Percentiles rank a stretch among this genome's conserved stretches.
These are phyloP conservation scores for Rhytidhysteron rufulum DNA, from an alignment of 2,329 filamentous ascomycete species.

Conservation along the genomic window DNA sequence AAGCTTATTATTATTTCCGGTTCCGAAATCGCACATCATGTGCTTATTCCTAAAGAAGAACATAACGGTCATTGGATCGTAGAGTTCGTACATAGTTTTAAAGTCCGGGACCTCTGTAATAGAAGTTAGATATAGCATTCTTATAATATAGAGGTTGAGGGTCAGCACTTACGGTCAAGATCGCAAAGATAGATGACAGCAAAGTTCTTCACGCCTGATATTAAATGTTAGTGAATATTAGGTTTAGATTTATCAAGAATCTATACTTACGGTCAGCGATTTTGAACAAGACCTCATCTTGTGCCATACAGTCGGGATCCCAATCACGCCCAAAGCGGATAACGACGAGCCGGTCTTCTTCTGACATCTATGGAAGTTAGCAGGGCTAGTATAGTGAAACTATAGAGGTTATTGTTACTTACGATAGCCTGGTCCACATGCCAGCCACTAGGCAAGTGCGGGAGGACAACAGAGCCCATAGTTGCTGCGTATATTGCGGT, in stretches of 20 bases:
- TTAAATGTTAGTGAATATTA: constrained; percentile 83
- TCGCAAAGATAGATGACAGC: constrained; percentile 87
- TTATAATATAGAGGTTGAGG: constrained; percentile 60
- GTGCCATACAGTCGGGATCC: constrained; percentile 74
- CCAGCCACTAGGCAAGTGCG: constrained; percentile 89
- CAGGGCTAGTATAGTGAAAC: background rate
- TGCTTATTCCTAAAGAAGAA: constrained; percentile 98
- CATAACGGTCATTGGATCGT: constrained; percentile 93
- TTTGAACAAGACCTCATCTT: constrained; percentile 92
- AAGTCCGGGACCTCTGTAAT: constrained; percentile 72
- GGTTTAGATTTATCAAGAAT: too few species aligned
- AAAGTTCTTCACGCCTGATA: constrained; percentile 93
- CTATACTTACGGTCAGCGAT: constrained; percentile 86
- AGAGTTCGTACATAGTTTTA: constrained; percentile 90
- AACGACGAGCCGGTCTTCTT: constrained; percentile 88
- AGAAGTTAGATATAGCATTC: constrained; percentile 1
- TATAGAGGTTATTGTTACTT: constrained; percentile 39
- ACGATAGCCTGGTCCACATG: constrained; percentile 94
- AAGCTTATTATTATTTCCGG: constrained; percentile 97
- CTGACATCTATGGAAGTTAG: constrained; percentile 39
- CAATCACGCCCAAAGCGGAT: constrained; percentile 90
- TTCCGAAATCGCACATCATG: constrained; percentile 98
- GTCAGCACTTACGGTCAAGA: constrained; percentile 56
- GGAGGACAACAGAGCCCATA: constrained; percentile 85
- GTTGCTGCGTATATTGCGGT: too few species aligned